Evolutionary conservation across 2,329 filamentous ascomycete genomes (phyloP), one percentile per base, ranked within the genome.

Genomic region (Diaporthe batatas): DNA sequence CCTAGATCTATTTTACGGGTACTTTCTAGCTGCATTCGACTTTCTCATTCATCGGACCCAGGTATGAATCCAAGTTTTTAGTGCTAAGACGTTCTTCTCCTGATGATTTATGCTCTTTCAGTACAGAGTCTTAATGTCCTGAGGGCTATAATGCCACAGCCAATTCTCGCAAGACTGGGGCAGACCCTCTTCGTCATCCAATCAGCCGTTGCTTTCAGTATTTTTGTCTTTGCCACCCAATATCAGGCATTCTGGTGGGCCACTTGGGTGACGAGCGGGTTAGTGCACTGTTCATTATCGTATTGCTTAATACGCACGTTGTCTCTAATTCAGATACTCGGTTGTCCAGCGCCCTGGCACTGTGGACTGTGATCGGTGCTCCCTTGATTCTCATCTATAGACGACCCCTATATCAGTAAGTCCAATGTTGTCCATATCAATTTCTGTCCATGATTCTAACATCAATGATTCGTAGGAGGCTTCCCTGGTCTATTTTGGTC

Each of bases 211-310:
- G 29, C 62, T 3, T 67, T 67, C 18, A 1, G 6, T 7, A 21
- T 67, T 2, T 67, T 54, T 14, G 2, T 67, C n/a, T n/a, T 67
- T 34, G 64, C 64, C 16, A 42, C 32, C 21, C 64, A 67, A 25
- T 47, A 18, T 10, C 29, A 67, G 32, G 34, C 32, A 2, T 67
- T 67, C 39, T 14, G 12, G 4, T 67, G 64, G 64, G 47, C 47
- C 2, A 12, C 12, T 32, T 55, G 49, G 65, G 49, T 44, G 1
- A 68, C 49, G 8, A 68, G 65, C 65, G 16, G 12, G 65, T 55
- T 11, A 39, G 55, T 36, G 23, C 21, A 34, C 18, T 16, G 29
- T 21, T n/a, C 53, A 34, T 6, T 25, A 18, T 44, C 6, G 4
- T 14, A 18, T 21, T 21, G 16, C 21, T 21, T 1, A 44, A 44